phyloP scores from a whole-genome alignment of 768 basidiomycete genomes.

The Suillus spraguei region DNA sequence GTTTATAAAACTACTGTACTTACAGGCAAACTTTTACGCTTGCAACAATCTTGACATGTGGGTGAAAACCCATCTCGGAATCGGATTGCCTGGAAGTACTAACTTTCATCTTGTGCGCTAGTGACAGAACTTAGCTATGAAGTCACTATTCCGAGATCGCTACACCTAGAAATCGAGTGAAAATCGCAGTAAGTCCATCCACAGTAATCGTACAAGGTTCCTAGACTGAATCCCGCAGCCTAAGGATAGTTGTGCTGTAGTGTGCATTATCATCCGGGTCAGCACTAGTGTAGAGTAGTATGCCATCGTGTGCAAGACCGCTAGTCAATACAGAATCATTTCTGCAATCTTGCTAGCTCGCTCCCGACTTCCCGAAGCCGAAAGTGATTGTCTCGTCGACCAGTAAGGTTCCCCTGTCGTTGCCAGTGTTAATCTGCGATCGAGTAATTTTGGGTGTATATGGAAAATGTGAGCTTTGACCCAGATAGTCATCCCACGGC shows the following conservation, averaged over 20 bases:
- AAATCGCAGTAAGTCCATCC: not conserved
- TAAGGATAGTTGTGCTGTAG: not conserved
- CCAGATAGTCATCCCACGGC: conserved; percentile 10
- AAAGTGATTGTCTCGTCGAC: conserved; percentile 2
- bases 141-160: not conserved
- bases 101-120: not conserved
- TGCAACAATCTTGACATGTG: not conserved
- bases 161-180: not conserved
- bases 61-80: not conserved
- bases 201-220: not conserved
- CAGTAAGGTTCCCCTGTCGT: not conserved
- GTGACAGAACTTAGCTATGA: not conserved
- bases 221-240: not conserved
- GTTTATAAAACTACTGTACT: not conserved
- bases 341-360: conserved; percentile 2
- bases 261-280: not conserved
- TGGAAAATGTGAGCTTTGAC: conserved; percentile 10
- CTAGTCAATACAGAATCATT: conserved; percentile 1
- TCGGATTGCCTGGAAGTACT: not conserved
- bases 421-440: conserved; percentile 1
- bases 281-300: not conserved
- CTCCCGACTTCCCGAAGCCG: conserved; percentile 2
- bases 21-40: not conserved
- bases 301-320: too few relatives aligned
- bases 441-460: not conserved